Evolutionary conservation across 345 rosid species (phyloP).

Genomic region (Populus tremula): DNA sequence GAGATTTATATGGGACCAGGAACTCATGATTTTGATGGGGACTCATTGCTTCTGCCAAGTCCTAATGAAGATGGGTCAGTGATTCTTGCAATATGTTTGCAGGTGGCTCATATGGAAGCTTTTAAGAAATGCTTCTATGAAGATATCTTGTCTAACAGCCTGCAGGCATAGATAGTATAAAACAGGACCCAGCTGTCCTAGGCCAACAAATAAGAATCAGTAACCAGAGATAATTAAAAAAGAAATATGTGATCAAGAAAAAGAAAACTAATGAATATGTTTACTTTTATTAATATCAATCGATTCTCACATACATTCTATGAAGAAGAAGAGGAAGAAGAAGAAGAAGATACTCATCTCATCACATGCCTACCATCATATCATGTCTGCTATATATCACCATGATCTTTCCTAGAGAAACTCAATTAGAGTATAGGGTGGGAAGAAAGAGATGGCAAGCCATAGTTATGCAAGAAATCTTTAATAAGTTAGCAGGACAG

Average conservation of each 20-base stretch:
- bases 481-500: neutral
- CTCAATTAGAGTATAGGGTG: neutral
- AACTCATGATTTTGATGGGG: slow-evolving; percentile 49
- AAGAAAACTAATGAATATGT: no score
- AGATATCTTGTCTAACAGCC: neutral
- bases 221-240: no score
- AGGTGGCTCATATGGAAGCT: slow-evolving; percentile 29
- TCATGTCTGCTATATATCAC: neutral
- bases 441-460: neutral
- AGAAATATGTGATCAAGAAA: no score
- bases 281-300: no score
- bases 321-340: no score
- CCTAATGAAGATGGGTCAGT: slow-evolving; percentile 29
- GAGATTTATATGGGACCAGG: slow-evolving; percentile 55
- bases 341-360: no score
- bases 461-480: neutral
- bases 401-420: neutral
- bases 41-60: slow-evolving; percentile 38
- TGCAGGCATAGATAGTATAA: neutral
- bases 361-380: neutral
- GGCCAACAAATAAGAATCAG: no score
- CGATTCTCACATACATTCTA: no score
- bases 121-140: slow-evolving; percentile 36
- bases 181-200: no score
- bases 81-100: slow-evolving; percentile 34